Percentiles rank a stretch among this genome's conserved stretches.
These are phyloP conservation scores for Xylaria palmicola DNA, from an alignment of 495 filamentous ascomycete species.

Conservation along the genomic window DNA sequence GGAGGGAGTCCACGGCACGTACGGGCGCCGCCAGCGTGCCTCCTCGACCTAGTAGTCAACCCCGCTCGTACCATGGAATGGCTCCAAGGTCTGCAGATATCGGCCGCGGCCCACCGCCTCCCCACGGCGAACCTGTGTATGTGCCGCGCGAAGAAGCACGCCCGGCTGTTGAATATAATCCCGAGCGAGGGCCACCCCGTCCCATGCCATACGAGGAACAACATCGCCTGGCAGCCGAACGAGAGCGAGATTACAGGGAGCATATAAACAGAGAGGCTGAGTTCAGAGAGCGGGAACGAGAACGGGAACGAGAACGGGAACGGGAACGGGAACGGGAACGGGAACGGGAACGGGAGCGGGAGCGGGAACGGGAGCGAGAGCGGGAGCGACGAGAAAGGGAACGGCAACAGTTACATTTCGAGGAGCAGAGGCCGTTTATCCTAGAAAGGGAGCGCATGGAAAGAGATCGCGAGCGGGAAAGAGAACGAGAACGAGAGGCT, in stretches of 20 bases:
- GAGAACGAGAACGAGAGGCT: slow-evolving; percentile 28
- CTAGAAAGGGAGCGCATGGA: slow-evolving; percentile 24
- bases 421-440: slow-evolving; percentile 35
- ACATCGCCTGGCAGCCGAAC: slow-evolving; percentile 27
- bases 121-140: slow-evolving; percentile 38
- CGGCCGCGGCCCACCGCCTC: slow-evolving; percentile 36
- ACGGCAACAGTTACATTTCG: slow-evolving; percentile 39
- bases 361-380: slow-evolving; percentile 40
- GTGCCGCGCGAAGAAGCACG: slow-evolving; percentile 42
- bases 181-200: slow-evolving; percentile 40
- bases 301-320: slow-evolving; percentile 36
- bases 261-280: slow-evolving; percentile 17
- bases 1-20: slow-evolving; percentile 42
- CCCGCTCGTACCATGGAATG: slow-evolving; percentile 44
- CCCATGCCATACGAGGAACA: slow-evolving; percentile 33
- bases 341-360: slow-evolving; percentile 31
- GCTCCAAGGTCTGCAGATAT: slow-evolving; percentile 40
- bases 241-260: slow-evolving; percentile 23
- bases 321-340: slow-evolving; percentile 30
- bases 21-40: slow-evolving; percentile 37
- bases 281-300: slow-evolving; percentile 34
- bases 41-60: slow-evolving; percentile 52
- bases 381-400: slow-evolving; percentile 37
- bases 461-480: slow-evolving; percentile 21
- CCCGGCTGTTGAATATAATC: slow-evolving; percentile 43